phyloP scores from a whole-genome alignment of 768 basidiomycete species.

The Termitomyces sp. region DNA sequence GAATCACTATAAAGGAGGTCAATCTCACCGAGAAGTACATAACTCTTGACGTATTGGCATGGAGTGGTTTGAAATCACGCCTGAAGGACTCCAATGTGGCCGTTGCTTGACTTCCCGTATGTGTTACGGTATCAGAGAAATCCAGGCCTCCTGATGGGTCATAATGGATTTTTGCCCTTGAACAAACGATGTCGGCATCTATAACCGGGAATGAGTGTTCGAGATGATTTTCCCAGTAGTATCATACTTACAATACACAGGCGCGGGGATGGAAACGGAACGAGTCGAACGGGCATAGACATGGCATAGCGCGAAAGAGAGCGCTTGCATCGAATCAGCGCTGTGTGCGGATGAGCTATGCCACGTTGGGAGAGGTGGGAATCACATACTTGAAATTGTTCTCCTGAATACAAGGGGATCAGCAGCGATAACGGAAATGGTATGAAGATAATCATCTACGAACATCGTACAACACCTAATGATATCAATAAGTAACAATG shows the following conservation, averaged over 20 bases:
- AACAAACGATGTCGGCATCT: conserved; percentile 80
- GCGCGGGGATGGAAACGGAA: conserved; percentile 83
- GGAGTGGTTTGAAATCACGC: conserved; percentile 46
- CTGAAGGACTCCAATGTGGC: conserved; percentile 46
- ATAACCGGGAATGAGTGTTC: neutral
- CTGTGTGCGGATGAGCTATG: conserved; percentile 28
- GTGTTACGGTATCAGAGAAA: conserved; percentile 36
- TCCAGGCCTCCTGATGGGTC: conserved; percentile 49
- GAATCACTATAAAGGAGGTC: neutral
- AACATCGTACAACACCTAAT: conserved; percentile 43
- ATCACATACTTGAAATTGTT: conserved; percentile 58
- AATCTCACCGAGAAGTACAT: conserved; percentile 43
- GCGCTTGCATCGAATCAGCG: conserved; percentile 64
- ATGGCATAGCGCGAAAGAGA: conserved; percentile 75
- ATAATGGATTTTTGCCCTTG: conserved; percentile 63
- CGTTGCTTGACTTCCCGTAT: conserved; percentile 34
- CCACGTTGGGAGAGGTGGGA: neutral
- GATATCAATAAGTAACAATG: neutral
- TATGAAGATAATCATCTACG: conserved; percentile 12
- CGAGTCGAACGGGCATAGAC: conserved; percentile 81
- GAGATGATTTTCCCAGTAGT: neutral
- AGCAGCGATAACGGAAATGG: neutral
- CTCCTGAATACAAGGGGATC: conserved; percentile 27
- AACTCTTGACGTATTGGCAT: conserved; percentile 28
- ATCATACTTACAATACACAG: conserved; percentile 68